Conservation (phyloP, 2,329 filamentous ascomycete genomes). For the Raffaelea ambrosiae region DNA sequence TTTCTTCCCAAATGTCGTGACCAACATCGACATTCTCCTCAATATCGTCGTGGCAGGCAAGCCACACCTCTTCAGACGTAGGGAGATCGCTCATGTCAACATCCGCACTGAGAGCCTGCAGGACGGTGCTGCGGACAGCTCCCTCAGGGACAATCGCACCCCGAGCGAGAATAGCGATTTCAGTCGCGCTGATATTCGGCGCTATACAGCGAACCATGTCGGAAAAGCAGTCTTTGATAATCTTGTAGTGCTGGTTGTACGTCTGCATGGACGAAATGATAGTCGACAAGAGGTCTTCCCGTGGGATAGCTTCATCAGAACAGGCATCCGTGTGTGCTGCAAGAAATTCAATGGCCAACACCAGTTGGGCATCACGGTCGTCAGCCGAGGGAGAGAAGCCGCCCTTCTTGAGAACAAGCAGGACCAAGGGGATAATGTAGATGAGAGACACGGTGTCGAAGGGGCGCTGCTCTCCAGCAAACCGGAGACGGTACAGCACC, state of each 20-base stretch:
- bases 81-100: slow-evolving; percentile 82
- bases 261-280: slow-evolving; percentile 77
- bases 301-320: slow-evolving; percentile 65
- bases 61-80: slow-evolving; percentile 87
- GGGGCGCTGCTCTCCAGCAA: slow-evolving; percentile 85
- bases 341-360: slow-evolving; percentile 81
- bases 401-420: slow-evolving; percentile 69
- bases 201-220: slow-evolving; percentile 81
- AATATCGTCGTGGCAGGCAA: slow-evolving; percentile 84
- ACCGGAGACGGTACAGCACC: slow-evolving; percentile 82
- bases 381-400: slow-evolving; percentile 67
- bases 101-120: slow-evolving; percentile 86
- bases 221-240: slow-evolving; percentile 84
- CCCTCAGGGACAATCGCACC: slow-evolving; percentile 72
- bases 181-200: slow-evolving; percentile 64
- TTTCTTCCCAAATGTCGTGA: slow-evolving; percentile 90
- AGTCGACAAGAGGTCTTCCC: slow-evolving; percentile 60
- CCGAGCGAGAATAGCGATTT: slow-evolving; percentile 67
- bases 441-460: slow-evolving; percentile 83
- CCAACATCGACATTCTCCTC: slow-evolving; percentile 80
- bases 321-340: slow-evolving; percentile 81
- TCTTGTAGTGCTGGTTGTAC: slow-evolving; percentile 89
- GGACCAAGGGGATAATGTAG: slow-evolving; percentile 76
- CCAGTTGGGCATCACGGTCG: slow-evolving; percentile 79
- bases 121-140: slow-evolving; percentile 71